Evolutionary conservation across 352 stramenopile genomes (phyloP), one percentile per base, ranked within the genome.

Genomic region (Peronosclerospora sorghi): DNA sequence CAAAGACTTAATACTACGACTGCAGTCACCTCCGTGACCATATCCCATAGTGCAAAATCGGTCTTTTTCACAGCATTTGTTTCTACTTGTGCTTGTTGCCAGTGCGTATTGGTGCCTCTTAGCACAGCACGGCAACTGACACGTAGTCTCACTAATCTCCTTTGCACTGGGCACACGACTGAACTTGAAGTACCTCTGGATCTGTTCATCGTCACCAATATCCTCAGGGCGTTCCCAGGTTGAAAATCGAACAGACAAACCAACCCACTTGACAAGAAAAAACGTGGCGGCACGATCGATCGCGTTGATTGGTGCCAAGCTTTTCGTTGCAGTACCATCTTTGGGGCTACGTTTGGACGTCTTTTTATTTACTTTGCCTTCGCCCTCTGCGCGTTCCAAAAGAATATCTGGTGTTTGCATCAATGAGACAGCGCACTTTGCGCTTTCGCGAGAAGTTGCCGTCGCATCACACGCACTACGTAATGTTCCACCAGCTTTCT

Each of bases 181-280:
- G 35, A 88, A 81, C 54, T 90, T 91, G 63, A 92, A 91, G 47
- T 94, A 94, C 5, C 82, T 65, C 48, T 92, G 78, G 32, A 94
- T 88, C 30, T 92, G 77, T 35, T 88, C 79, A 49, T 92, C 79
- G 17, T 92, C 82, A 14, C 82, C 80, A 48, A 94, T 94, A 48
- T 94, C 82, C 49, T 94, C 76, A 0, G 79, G 73, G 2, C 77
- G 74, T 42, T 94, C 82, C 82, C 82, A 94, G 15, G 82, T 94
- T 27, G 79, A 91, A 35, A 80, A 91, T 35, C 79, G 69, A 41
- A 92, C 77, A 8, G 82, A 92, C 18, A 92, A 45, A 13, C 77
- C 79, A 23, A 90, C 55, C 82, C 82, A 94, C 56, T 94, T 90
- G 21, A 94, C 79, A 12, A 94, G 48, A 40, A 92, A 94, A 55